Evolutionary conservation across 73 alveolate species (phyloP), one percentile per base, ranked within the genome.

Genomic region (Paramecium sonneborni): DNA sequence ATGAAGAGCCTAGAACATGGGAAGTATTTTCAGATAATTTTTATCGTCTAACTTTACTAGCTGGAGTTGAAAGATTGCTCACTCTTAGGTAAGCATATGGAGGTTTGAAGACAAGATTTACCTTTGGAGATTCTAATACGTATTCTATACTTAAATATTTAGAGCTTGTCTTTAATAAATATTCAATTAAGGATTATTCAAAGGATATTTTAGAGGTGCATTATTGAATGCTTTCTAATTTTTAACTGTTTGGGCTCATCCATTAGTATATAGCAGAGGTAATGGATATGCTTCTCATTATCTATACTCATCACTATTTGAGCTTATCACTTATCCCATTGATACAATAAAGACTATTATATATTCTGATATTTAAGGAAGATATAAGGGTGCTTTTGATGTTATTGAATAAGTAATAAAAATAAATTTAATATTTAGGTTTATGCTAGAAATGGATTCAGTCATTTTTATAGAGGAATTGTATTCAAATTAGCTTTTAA

Each of bases 201-300:
- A n/a, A 18, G 94, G 94, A 69, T 88, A 88, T 70, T 88, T 88
- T 72, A 76, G 94, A 43, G 94, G 94, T 43, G 89, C 94, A 37
- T 44, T 88, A 37, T 43, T 88, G 69, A 70, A 70, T 69, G 57
- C 84, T 10, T 38, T 72, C 70, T 88, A 88, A 58, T 88, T 88
- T 38, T 70, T 62, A 35, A 82, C 85, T 23, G 84, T 55, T 41
- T 62, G 84, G 57, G 85, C 85, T 32, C 88, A 88, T 69, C 87
- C 94, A 11, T 41, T 88, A 23, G 56, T 88, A 21, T 88, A 82
- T 37, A 69, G 91, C n/a, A 38, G 84, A 70, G 74, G 74, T 15
- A 69, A 76, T 68, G 93, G 93, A 23, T 41, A 39, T 38, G 43
- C 84, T 38, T 20, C 37, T 24, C 87, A 88, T 69, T 52, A 43